Conservation (phyloP, 2,329 filamentous ascomycete species). For the Diplodia seriata region DNA sequence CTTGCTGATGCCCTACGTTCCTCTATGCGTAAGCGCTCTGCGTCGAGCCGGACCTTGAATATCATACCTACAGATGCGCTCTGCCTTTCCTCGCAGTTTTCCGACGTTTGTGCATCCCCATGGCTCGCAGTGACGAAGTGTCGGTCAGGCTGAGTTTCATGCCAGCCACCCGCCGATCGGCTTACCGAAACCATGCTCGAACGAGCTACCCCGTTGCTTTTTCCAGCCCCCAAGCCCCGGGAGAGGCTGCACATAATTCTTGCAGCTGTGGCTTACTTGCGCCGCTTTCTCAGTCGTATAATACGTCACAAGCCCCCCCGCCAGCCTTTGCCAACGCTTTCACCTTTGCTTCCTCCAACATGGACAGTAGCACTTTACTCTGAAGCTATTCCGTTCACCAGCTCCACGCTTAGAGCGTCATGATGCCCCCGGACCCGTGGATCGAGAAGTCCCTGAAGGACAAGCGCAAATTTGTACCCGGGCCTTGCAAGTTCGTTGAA, state of each 20-base stretch:
- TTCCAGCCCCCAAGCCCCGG: not conserved
- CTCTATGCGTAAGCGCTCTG: not conserved
- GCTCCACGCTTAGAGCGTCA: not conserved
- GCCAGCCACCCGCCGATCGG: not conserved
- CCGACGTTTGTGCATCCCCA: not conserved
- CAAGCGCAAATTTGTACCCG: not conserved
- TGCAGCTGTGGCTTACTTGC: not conserved
- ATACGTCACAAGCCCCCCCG: not conserved
- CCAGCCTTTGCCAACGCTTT: not conserved
- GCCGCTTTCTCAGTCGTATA: not conserved
- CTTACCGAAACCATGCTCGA: not conserved
- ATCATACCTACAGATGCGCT: not conserved
- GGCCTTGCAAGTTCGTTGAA: not conserved
- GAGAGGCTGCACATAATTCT: not conserved
- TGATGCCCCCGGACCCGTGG: not conserved
- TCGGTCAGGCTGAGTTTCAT: not conserved
- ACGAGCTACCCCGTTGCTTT: not conserved
- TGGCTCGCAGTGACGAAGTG: not conserved
- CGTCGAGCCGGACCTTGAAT: no score
- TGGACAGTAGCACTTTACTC: not conserved
- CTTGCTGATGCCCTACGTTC: not conserved
- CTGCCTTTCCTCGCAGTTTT: not conserved
- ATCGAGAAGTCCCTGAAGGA: not conserved
- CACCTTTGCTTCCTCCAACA: not conserved
- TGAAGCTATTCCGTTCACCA: no score